A percentile compares a stretch with the other conserved stretches of the same genome.
Conservation (phyloP, 768 basidiomycete genomes). For the Hortiboletus campestris region DNA sequence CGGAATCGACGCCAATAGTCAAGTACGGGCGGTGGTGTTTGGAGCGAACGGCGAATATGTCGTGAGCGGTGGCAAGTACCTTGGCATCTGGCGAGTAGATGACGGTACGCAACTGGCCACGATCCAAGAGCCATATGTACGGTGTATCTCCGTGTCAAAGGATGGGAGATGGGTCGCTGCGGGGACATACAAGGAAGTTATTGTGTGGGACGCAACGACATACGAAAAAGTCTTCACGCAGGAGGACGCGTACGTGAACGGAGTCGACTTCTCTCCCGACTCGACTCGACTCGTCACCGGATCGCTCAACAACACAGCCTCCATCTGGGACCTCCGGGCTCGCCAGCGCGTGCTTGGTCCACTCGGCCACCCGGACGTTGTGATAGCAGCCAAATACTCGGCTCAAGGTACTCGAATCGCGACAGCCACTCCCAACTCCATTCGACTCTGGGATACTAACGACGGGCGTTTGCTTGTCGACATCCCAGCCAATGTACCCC, state of each 20-base stretch:
- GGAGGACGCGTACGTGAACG: not conserved
- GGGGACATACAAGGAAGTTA: not conserved
- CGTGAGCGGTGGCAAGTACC: not conserved
- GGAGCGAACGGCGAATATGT: not conserved
- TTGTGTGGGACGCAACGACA: constrained; percentile 1
- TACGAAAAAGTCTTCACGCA: not conserved
- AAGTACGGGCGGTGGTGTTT: not conserved
- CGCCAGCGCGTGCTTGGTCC: not conserved
- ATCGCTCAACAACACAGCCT: not conserved
- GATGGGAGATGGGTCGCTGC: constrained; percentile 4
- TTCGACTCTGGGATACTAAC: not conserved
- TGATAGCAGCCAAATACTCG: not conserved
- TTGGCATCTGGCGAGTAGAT: not conserved
- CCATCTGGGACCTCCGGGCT: not conserved
- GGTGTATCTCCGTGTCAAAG: constrained; percentile 6
- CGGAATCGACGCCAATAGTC: not conserved
- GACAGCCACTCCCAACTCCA: not conserved
- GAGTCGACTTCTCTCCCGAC: constrained; percentile 7
- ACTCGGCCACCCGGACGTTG: not conserved
- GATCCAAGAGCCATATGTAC: not conserved
- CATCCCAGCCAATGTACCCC: not conserved
- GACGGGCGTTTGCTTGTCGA: not conserved
- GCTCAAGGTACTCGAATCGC: constrained; percentile 3
- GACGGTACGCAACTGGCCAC: not conserved
- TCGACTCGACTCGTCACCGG: not conserved